These are phyloP conservation scores for Cokeromyces recurvatus DNA, from an alignment of 371 early-diverging fungal genomes.

Conservation along the genomic window DNA sequence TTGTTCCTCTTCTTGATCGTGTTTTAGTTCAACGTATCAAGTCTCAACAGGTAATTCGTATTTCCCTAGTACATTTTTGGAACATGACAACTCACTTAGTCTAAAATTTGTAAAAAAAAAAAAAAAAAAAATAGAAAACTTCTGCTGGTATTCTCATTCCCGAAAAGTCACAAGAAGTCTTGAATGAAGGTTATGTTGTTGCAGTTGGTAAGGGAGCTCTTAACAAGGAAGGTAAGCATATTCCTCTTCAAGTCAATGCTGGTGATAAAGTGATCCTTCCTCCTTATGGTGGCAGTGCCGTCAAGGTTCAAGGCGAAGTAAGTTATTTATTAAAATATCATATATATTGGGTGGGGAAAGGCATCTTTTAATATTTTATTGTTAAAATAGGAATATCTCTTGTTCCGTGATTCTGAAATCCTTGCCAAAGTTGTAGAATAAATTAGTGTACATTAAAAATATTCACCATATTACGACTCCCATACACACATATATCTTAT, in stretches of 20 bases:
- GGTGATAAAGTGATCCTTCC: constrained; percentile 97
- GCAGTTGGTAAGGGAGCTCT: constrained; percentile 92
- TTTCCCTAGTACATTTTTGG: not conserved
- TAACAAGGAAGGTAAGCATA: constrained; percentile 80
- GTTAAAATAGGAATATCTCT: constrained; percentile 61
- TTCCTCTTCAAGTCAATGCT: constrained; percentile 76
- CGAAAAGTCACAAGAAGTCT: constrained; percentile 94
- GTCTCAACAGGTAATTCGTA: constrained; percentile 77
- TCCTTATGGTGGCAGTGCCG: constrained; percentile 85
- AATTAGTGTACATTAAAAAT: too few relatives aligned
- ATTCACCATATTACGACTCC: too few relatives aligned
- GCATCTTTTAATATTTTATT: not conserved
- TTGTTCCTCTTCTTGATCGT: constrained; percentile 86
- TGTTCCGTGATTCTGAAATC: constrained; percentile 89
- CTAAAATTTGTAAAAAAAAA: too few relatives aligned
- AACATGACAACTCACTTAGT: too few relatives aligned
- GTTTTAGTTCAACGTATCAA: constrained; percentile 96
- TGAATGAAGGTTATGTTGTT: constrained; percentile 91
- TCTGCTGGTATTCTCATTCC: constrained; percentile 95
- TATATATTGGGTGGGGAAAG: not conserved
- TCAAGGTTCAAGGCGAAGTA: constrained; percentile 87
- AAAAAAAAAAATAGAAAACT: constrained; percentile 80
- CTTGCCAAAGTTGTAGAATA: constrained; percentile 81
- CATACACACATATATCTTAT: too few relatives aligned
- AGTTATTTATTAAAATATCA: constrained; percentile 2